A percentile compares a stretch with the other conserved stretches of the same genome.
These are phyloP conservation scores for Cytospora leucostoma DNA, from an alignment of 2,329 filamentous ascomycete genomes.

Conservation along the genomic window DNA sequence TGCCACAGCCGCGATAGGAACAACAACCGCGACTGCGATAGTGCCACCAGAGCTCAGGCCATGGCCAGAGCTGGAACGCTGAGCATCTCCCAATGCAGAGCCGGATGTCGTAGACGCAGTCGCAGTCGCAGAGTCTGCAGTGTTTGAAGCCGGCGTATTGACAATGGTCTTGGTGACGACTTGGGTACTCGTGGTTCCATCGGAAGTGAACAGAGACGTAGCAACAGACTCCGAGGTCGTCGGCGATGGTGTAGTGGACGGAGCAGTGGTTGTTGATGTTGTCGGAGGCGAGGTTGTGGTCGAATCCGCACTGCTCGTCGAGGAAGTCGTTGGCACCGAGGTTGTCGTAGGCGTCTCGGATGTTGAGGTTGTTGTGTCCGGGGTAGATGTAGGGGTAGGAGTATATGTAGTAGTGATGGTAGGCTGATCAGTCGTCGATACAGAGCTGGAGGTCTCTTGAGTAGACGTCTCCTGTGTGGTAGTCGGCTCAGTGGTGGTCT, in stretches of 20 bases:
- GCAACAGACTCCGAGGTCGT: constrained; percentile 20
- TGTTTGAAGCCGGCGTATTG: constrained; percentile 12
- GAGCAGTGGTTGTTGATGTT: background rate
- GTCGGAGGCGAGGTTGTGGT: constrained; percentile 8
- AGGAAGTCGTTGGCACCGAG: constrained; percentile 1
- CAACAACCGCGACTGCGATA: constrained; percentile 90
- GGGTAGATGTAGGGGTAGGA: too few relatives aligned
- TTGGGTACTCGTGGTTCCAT: constrained; percentile 23
- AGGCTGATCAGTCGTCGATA: background rate
- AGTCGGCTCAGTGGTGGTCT: constrained; percentile 8
- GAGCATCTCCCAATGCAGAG: constrained; percentile 14
- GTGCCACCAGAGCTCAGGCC: constrained; percentile 65
- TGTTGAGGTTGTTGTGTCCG: constrained; percentile 3
- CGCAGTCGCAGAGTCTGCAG: constrained; percentile 12
- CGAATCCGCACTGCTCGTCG: constrained; percentile 1
- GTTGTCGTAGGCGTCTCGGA: constrained; percentile 7
- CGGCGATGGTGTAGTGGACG: background rate
- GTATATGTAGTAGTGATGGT: constrained; percentile 4
- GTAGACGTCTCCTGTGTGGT: background rate
- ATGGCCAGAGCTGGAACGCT: constrained; percentile 34
- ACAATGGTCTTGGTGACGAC: constrained; percentile 28
- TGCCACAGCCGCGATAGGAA: constrained; percentile 87
- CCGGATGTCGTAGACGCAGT: constrained; percentile 16
- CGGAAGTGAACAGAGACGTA: constrained; percentile 10
- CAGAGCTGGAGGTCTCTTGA: background rate